phyloP scores from a whole-genome alignment of 2,329 filamentous ascomycete genomes.

The Scopulariopsis brevicaulis region DNA sequence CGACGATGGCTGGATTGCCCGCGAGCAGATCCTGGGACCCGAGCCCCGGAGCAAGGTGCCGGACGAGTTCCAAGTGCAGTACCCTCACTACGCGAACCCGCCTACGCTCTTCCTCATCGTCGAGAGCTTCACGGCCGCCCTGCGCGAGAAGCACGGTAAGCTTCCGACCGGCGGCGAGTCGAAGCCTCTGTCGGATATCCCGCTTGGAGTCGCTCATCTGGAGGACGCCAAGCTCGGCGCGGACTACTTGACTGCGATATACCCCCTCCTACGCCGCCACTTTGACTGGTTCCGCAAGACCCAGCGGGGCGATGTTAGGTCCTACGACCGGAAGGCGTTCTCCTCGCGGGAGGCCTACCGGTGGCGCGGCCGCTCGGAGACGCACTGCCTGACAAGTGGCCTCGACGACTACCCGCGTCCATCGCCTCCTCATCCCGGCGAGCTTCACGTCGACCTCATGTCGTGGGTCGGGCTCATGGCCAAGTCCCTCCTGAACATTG shows the following conservation, averaged over 20 bases:
- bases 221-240: slow-evolving; percentile 56
- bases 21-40: slow-evolving; percentile 85
- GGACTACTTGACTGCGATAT: slow-evolving; percentile 64
- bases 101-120: slow-evolving; percentile 88
- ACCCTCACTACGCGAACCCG: slow-evolving; percentile 95
- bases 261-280: slow-evolving; percentile 78
- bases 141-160: slow-evolving; percentile 45
- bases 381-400: slow-evolving; percentile 84
- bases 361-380: slow-evolving; percentile 81
- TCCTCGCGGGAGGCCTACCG: slow-evolving; percentile 88
- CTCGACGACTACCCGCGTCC: slow-evolving; percentile 93
- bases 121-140: slow-evolving; percentile 71
- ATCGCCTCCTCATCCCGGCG: slow-evolving; percentile 87
- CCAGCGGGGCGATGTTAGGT: slow-evolving; percentile 79
- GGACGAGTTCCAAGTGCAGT: slow-evolving; percentile 84
- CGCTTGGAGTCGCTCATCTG: slow-evolving; percentile 32
- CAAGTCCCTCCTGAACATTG: slow-evolving; percentile 71
- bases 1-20: slow-evolving; percentile 92
- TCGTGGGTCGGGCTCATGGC: slow-evolving; percentile 98
- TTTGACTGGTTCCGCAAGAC: slow-evolving; percentile 94
- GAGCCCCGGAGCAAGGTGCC: slow-evolving; percentile 96
- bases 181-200: slow-evolving; percentile 5
- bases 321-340: slow-evolving; percentile 81
- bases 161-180: slow-evolving; percentile 5
- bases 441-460: slow-evolving; percentile 90